phyloP scores from a whole-genome alignment of 371 early-diverging fungal species.

The Gilbertella persicaria region DNA sequence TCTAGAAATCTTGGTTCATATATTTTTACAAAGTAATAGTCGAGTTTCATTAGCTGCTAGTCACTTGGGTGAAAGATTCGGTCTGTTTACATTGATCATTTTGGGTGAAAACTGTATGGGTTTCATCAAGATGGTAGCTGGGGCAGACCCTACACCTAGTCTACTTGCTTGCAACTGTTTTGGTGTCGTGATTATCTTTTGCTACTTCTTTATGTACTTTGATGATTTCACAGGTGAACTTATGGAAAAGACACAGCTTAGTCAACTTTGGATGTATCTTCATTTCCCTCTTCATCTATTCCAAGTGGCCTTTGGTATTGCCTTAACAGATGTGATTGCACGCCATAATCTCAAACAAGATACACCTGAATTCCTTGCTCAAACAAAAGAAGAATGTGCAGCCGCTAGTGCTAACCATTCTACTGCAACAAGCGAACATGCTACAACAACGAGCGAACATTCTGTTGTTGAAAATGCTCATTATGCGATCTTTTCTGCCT shows the following conservation, averaged over 20 bases:
- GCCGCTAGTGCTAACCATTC: conserved; percentile 4
- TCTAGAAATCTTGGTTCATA: conserved; percentile 45
- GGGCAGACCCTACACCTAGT: conserved; percentile 29
- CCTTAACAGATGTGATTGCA: conserved; percentile 50
- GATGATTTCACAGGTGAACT: conserved; percentile 50
- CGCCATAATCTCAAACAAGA: conserved; percentile 28
- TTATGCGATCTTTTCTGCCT: neutral
- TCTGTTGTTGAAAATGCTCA: neutral
- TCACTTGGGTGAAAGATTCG: conserved; percentile 60
- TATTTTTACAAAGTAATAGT: conserved; percentile 43
- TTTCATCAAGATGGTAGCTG: conserved; percentile 46
- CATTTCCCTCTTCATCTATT: conserved; percentile 62
- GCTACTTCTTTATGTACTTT: conserved; percentile 56
- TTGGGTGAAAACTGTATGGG: conserved; percentile 58
- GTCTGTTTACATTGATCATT: conserved; percentile 57
- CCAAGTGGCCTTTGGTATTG: conserved; percentile 60
- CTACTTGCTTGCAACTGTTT: conserved; percentile 47
- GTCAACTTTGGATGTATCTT: conserved; percentile 62
- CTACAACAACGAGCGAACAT: neutral
- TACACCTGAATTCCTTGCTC: neutral
- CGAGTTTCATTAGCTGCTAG: conserved; percentile 60
- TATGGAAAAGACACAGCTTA: conserved; percentile 29
- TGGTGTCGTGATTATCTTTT: conserved; percentile 50
- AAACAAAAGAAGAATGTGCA: conserved; percentile 14
- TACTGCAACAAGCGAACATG: conserved; percentile 7